phyloP scores from a whole-genome alignment of 345 rosid genomes.

The Hypericum androsaemum region DNA sequence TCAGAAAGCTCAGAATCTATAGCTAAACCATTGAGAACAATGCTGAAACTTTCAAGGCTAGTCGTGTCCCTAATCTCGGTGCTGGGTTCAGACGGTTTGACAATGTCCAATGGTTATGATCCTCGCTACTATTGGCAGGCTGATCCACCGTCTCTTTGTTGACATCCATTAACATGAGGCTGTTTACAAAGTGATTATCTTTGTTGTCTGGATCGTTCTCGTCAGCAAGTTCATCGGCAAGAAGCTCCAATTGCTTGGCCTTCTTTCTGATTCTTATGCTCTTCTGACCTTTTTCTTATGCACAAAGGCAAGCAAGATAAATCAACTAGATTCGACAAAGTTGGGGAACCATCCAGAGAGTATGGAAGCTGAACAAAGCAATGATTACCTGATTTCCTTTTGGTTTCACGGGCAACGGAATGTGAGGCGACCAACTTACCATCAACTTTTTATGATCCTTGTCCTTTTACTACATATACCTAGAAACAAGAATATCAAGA shows the following conservation, averaged over 20 bases:
- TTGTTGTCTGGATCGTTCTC: background rate
- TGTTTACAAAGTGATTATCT: background rate
- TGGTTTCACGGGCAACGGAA: background rate
- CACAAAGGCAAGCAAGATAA: no score
- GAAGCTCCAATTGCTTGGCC: no score
- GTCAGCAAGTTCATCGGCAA: background rate
- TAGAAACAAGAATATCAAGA: constrained; percentile 8
- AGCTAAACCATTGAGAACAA: background rate
- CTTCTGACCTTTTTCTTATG: no score
- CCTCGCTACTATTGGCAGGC: no score
- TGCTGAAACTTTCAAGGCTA: background rate
- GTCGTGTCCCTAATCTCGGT: background rate
- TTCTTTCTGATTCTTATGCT: no score
- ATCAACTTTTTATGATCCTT: background rate
- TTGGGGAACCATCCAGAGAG: no score
- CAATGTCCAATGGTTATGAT: no score
- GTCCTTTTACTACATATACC: constrained; percentile 21
- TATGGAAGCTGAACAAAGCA: no score
- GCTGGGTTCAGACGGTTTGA: background rate
- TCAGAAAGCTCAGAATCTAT: constrained; percentile 1
- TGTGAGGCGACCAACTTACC: background rate
- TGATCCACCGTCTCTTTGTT: no score
- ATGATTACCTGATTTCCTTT: background rate
- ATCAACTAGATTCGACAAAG: no score
- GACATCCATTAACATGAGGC: background rate